Evolutionary conservation across 106 monocot species (phyloP).

Genomic region (Iris macrosiphon): DNA sequence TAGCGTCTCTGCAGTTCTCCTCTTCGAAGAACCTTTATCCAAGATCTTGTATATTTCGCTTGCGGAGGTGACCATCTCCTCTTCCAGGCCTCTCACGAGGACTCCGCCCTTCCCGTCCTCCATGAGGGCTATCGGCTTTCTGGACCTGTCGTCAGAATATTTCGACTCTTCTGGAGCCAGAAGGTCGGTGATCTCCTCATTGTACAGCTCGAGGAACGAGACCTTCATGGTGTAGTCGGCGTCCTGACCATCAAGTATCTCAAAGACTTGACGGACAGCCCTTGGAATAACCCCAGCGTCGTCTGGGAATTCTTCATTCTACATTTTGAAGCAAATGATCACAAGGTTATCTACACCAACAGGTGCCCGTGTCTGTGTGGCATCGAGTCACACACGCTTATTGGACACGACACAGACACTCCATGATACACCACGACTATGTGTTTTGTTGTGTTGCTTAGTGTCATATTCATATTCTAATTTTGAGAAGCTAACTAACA

Average conservation of each 20-base stretch:
- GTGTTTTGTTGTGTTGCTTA: too few relatives aligned
- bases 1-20: conserved; percentile 60
- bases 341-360: too few relatives aligned
- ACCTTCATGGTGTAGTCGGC: conserved; percentile 68
- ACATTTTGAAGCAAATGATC: neutral
- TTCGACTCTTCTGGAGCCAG: conserved; percentile 14
- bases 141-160: conserved; percentile 9
- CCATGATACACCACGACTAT: too few relatives aligned
- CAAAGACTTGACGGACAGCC: conserved; percentile 50
- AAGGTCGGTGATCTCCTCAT: conserved; percentile 36
- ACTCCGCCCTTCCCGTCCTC: conserved; percentile 19
- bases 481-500: too few relatives aligned
- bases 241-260: conserved; percentile 44
- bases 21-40: conserved; percentile 52
- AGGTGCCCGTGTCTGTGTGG: too few relatives aligned
- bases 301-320: conserved; percentile 52
- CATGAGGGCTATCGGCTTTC: conserved; percentile 13
- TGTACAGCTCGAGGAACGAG: conserved; percentile 58
- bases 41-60: conserved; percentile 53
- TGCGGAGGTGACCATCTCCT: conserved; percentile 40
- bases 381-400: too few relatives aligned
- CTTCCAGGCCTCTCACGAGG: conserved; percentile 14
- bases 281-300: conserved; percentile 69
- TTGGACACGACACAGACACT: too few relatives aligned
- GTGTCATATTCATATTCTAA: too few relatives aligned